Conservation (phyloP, 768 basidiomycete species). For the Tricholoma flavovirens region DNA sequence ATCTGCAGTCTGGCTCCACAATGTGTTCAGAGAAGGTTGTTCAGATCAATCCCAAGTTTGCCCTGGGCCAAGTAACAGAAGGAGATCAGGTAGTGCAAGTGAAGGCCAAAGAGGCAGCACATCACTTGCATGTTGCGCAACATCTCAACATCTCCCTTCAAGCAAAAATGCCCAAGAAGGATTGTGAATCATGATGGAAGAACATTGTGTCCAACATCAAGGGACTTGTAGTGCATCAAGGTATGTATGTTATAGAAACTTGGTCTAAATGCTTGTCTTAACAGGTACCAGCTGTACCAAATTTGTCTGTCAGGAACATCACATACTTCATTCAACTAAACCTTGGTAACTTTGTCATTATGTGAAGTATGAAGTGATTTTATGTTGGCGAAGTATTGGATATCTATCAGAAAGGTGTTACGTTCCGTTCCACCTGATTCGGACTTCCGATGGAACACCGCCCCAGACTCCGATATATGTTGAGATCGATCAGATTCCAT, state of each 20-base stretch:
- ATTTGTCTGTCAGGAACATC: too few relatives aligned
- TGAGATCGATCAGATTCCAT: too few relatives aligned
- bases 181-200: conserved; percentile 9
- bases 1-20: background rate
- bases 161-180: background rate
- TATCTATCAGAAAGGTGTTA: too few relatives aligned
- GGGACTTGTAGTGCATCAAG: background rate
- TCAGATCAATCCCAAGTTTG: background rate
- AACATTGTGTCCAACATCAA: background rate
- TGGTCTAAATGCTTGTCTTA: background rate
- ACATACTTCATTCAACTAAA: too few relatives aligned
- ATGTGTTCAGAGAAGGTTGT: background rate
- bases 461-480: too few relatives aligned
- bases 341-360: too few relatives aligned
- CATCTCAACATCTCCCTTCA: conserved; percentile 1
- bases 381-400: too few relatives aligned
- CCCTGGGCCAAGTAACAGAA: background rate
- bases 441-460: too few relatives aligned
- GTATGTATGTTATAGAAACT: background rate
- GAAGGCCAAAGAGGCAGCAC: conserved; percentile 8
- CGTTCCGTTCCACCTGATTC: too few relatives aligned
- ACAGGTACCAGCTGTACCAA: background rate
- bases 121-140: conserved; percentile 6
- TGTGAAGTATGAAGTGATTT: too few relatives aligned
- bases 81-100: too few relatives aligned